A percentile compares a stretch with the other conserved stretches of the same genome.
phyloP scores from a whole-genome alignment of 805 yeast species.

The Saccharomycopsis selenospora region DNA sequence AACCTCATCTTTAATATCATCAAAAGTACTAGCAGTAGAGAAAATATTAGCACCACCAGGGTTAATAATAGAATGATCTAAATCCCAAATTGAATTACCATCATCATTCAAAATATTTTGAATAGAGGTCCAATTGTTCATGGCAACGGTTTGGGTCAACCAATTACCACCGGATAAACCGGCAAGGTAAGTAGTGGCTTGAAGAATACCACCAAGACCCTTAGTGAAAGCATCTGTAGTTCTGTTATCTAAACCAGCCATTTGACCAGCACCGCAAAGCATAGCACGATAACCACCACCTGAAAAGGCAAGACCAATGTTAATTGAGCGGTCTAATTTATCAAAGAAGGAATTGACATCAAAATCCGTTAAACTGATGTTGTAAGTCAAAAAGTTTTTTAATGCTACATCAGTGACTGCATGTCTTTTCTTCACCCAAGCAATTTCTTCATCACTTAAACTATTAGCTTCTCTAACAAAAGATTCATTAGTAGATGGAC shows the following conservation, averaged over 20 bases:
- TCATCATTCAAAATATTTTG: constrained; percentile 43
- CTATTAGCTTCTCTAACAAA: constrained; percentile 42
- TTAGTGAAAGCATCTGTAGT: constrained; percentile 46
- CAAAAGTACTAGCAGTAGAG: constrained; percentile 45
- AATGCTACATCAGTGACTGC: constrained; percentile 39
- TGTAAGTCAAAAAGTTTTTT: constrained; percentile 36
- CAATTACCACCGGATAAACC: constrained; percentile 85
- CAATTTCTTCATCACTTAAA: constrained; percentile 40
- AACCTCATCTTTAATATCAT: constrained; percentile 45
- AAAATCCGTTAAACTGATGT: constrained; percentile 5
- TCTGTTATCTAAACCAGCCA: constrained; percentile 72
- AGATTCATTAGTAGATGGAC: constrained; percentile 38
- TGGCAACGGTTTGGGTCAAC: constrained; percentile 62
- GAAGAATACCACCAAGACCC: constrained; percentile 70
- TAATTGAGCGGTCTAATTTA: constrained; percentile 26
- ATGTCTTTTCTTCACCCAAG: constrained; percentile 46
- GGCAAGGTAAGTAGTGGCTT: constrained; percentile 59
- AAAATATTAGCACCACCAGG: constrained; percentile 59
- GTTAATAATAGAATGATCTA: constrained; percentile 50
- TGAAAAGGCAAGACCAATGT: constrained; percentile 55
- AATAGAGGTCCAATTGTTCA: constrained; percentile 68
- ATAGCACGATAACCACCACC: constrained; percentile 94
- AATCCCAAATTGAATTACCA: constrained; percentile 57
- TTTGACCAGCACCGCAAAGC: constrained; percentile 77
- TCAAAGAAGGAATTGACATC: constrained; percentile 13